Percentiles rank a stretch among this genome's conserved stretches.
Conservation (phyloP, 257 asterid genomes). For the Gentiana straminea region DNA sequence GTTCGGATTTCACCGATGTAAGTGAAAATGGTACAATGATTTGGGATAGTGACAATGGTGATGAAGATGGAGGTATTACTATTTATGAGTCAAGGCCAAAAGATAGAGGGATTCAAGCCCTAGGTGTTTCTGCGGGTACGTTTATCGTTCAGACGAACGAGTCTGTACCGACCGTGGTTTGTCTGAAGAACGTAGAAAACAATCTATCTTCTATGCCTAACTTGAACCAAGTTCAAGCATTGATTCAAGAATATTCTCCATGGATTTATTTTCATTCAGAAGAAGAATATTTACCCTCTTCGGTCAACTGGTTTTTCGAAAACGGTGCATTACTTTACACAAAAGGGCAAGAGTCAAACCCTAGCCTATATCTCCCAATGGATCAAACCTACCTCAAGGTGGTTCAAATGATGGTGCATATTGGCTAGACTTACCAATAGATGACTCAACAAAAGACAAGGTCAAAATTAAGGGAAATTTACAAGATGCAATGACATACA, state of each 20-base stretch:
- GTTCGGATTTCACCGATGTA: constrained; percentile 19
- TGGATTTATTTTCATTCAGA: constrained; percentile 55
- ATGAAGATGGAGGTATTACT: constrained; percentile 18
- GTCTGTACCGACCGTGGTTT: constrained; percentile 16
- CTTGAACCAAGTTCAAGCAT: constrained; percentile 36
- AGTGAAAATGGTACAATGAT: constrained; percentile 27
- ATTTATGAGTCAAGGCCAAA: constrained; percentile 37
- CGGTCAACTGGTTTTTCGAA: constrained; percentile 65
- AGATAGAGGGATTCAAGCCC: constrained; percentile 32
- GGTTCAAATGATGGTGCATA: constrained; percentile 58
- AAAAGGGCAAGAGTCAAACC: constrained; percentile 49
- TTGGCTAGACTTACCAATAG: constrained; percentile 69
- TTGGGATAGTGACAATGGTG: constrained; percentile 40
- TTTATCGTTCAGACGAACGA: constrained; percentile 33
- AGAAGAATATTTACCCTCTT: constrained; percentile 55
- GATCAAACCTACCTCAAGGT: constrained; percentile 68
- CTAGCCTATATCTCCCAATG: constrained; percentile 31
- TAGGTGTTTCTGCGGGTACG: constrained; percentile 47
- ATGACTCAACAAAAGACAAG: constrained; percentile 26
- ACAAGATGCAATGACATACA: constrained; percentile 25
- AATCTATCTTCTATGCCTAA: constrained; percentile 47
- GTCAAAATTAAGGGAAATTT: constrained; percentile 52
- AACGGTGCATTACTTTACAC: constrained; percentile 57
- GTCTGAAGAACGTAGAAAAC: constrained; percentile 36
- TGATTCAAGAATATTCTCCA: constrained; percentile 47